Base-by-base conservation (phyloP, 2,329 filamentous ascomycete genomes). In the Colletotrichum falcatum region DNA sequence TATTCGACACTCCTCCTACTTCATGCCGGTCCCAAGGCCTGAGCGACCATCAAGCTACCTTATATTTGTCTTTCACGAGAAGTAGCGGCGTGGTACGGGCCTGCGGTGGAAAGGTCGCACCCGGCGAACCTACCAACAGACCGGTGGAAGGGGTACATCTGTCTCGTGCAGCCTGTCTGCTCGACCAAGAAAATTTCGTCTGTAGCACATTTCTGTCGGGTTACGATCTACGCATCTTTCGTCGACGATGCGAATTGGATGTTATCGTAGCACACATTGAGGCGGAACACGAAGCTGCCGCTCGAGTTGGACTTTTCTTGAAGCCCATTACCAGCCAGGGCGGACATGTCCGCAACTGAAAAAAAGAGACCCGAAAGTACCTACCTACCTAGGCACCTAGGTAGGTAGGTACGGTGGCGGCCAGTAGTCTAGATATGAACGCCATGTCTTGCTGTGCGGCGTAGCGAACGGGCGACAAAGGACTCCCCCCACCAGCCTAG, bases 31-130 rank as follows among this genome's bases (percentile, higher is more conserved):
- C 33, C 44, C 64, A 48, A 68, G 44, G 6, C 37, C 20, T 37
- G n/a, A 49, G 62, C 59, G 67, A 67, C 67, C 58, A 67, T 59
- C 46, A 28, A 63, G 68, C 28, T 63, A 39, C 11, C 66, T 46
- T 59, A 53, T 51, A 48, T 54, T 30, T 58, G 28, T 59, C 59
- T 62, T 20, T 66, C 30, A 58, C 65, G 59, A 68, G 59, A 68
- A 63, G 59, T 33, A 53, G 59, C 59, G 37, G 58, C 53, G 64
- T 71, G 12, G 59, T 71, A 71, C 68, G 46, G 53, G 44, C 58
- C 68, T 71, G 68, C 65, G 39, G 68, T 71, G 64, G 53, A 68
- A 39, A 71, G 68, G 68, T 71, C 68, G 64, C 68, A 71, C 64
- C 59, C 64, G 68, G 68, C 58, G 68, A 71, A 48, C 59, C 64